Base-by-base conservation (phyloP, 1,139 yeast species). In the Lodderomyces parapsilosis region DNA sequence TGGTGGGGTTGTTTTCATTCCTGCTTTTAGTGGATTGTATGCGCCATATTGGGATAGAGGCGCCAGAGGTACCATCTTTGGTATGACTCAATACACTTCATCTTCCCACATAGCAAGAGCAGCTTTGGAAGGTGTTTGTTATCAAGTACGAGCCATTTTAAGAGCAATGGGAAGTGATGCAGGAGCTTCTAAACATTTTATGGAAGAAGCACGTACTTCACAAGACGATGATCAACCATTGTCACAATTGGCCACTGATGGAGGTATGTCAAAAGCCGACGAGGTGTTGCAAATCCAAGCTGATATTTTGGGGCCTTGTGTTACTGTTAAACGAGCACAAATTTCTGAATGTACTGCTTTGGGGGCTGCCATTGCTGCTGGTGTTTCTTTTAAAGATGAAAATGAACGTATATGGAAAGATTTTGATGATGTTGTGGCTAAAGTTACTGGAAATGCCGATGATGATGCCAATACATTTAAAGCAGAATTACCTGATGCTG, bases 31-130 rank as follows among this genome's bases (percentile, higher is more conserved):
- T 28, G 98, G 98, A 8, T 73, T 91, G 47, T 91, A 88, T 63
- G 96, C 97, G 3, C 98, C 98, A 17, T 90, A 91, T 70, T 91
- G 98, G 98, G 89, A 88, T 58, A 80, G 94, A 15, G 89, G 88
- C 42, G 91, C 96, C 8, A 81, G 96, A 56, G 98, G 97, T 46
- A 84, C 96, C 36, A 86, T 91, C 42, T 83, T 89, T 61, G 98
- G 98, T 39, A 79, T 91, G 74, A 88, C 96, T 5, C 96, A 89
- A 60, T 89, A 81, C 66, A 86, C 96, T 28, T 78, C 86, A 14
- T 83, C 94, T 27, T 80, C 90, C 35, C 97, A 91, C 65, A 82
- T 91, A 58, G 95, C 95, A 11, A 79, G 96, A 53, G 97, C 97
- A 4, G 96, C 96, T 4, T 76, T 91, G 48, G 97, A 91, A 64